Conservation (phyloP, 1,284 basidiomycete genomes). For the Xanthoconium separans region DNA sequence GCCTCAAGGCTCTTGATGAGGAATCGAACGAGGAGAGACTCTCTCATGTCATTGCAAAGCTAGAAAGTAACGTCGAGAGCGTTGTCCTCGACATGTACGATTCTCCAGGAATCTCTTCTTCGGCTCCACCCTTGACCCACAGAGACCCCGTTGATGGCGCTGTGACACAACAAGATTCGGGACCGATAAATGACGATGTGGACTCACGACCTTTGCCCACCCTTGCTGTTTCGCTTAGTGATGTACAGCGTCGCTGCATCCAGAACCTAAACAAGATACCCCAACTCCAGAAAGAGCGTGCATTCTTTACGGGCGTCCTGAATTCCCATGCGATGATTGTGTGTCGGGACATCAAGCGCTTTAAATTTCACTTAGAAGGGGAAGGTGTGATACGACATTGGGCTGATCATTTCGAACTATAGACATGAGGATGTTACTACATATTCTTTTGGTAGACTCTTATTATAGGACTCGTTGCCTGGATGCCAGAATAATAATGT, state of each 20-base stretch:
- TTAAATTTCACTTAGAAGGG: conserved; percentile 55
- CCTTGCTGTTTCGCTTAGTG: conserved; percentile 50
- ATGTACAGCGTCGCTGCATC: conserved; percentile 51
- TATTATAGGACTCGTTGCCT: not conserved
- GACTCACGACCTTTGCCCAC: conserved; percentile 21
- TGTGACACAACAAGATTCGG: not conserved
- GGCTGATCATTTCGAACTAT: conserved; percentile 61
- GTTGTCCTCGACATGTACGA: conserved; percentile 39
- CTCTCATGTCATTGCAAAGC: conserved; percentile 49
- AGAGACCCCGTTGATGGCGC: not conserved
- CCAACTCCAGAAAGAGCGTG: conserved; percentile 61
- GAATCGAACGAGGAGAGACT: conserved; percentile 43
- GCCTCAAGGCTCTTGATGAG: conserved; percentile 60
- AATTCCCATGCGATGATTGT: conserved; percentile 74
- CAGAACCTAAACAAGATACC: conserved; percentile 63
- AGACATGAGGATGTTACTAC: conserved; percentile 1
- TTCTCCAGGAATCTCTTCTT: conserved; percentile 7
- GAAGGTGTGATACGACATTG: conserved; percentile 67
- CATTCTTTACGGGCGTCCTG: conserved; percentile 53
- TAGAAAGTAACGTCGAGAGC: conserved; percentile 61
- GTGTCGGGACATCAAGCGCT: conserved; percentile 60
- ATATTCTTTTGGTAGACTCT: not conserved
- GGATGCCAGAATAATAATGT: no score
- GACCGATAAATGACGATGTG: conserved; percentile 10
- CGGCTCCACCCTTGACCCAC: not conserved